Base-by-base conservation (phyloP, 1,284 basidiomycete species). In the Fomitopsis pinicola region DNA sequence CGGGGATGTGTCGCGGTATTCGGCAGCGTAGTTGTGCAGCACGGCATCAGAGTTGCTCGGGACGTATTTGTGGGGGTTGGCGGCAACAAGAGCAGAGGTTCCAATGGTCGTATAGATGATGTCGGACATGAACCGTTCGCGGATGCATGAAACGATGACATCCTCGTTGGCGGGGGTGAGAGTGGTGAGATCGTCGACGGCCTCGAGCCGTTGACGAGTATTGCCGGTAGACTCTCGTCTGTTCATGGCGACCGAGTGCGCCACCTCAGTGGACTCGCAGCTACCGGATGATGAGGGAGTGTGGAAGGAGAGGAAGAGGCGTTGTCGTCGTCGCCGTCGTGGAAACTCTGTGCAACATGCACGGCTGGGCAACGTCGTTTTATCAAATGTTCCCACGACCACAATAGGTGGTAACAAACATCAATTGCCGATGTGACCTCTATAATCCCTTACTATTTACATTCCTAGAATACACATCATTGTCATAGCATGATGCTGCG, bases 51-150 rank as follows among this genome's bases (percentile, higher is more conserved):
- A 86, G 69, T 92, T 95, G 63, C 84, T 84, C 14, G 88, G 68
- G 36, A 96, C 81, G 69, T 91, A 92, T 74, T 94, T 94, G 80
- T 95, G 89, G 0, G 94, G 94, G 74, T 97, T 97, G 68, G 96
- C 80, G 35, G 91, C 90, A 64, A 97, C 86, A 65, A 96, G 77
- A 8, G 81, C 80, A 44, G 84, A 86, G 17, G 88, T 80, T 26
- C 92, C 91, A 60, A 95, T 75, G 64, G 73, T 79, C 33, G 93
- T 94, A 78, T 96, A 96, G 65, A 94, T 89, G 64, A 79, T 85
- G 77, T 94, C 91, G 1, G 85, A 79, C 79, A 94, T 87, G 76
- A 95, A 96, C 44, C 93, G 84, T 76, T 95, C 92, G 40, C 92
- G 87, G 57, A 96, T 82, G 64, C 89, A 91, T 64, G 91, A 84